Evolutionary conservation across 2,329 filamentous ascomycete genomes (phyloP).

Genomic region (Ceratocystis albifundus): DNA sequence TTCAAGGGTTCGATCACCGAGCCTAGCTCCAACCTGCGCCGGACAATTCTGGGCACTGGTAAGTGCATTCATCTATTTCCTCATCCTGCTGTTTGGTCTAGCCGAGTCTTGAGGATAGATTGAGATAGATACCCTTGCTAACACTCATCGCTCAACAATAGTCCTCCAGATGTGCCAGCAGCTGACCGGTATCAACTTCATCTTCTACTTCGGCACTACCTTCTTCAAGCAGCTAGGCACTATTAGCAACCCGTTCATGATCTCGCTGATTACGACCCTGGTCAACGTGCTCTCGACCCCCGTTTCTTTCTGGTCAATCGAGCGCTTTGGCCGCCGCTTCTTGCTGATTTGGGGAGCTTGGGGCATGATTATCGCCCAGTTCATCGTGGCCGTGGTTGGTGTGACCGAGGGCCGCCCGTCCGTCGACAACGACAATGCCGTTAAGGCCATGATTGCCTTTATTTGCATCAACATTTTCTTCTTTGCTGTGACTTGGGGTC

Average conservation of each 20-base stretch:
- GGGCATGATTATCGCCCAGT: conserved; percentile 79
- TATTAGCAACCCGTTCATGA: conserved; percentile 67
- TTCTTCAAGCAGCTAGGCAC: conserved; percentile 72
- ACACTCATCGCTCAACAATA: conserved; percentile 26
- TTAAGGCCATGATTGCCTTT: conserved; percentile 68
- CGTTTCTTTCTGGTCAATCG: conserved; percentile 76
- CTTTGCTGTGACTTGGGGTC: conserved; percentile 83
- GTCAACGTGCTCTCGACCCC: conserved; percentile 82
- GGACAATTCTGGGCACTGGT: conserved; percentile 57
- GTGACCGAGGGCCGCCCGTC: conserved; percentile 47
- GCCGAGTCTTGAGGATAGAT: not conserved
- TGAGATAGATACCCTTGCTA: not conserved
- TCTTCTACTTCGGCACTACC: conserved; percentile 76
- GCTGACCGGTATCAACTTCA: conserved; percentile 79
- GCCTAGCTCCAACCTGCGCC: conserved; percentile 56
- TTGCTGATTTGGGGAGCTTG: conserved; percentile 68
- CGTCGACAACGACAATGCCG: conserved; percentile 44
- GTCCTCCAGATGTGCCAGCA: conserved; percentile 49
- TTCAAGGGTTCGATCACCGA: conserved; percentile 52
- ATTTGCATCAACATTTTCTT: conserved; percentile 90
- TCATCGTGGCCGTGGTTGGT: conserved; percentile 70
- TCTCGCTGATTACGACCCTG: conserved; percentile 73
- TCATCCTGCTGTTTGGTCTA: not conserved
- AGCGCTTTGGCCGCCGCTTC: conserved; percentile 66
- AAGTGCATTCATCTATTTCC: conserved; percentile 21